phyloP scores from a whole-genome alignment of 2,329 filamentous ascomycete species.

The Ophioceras dolichostomum region DNA sequence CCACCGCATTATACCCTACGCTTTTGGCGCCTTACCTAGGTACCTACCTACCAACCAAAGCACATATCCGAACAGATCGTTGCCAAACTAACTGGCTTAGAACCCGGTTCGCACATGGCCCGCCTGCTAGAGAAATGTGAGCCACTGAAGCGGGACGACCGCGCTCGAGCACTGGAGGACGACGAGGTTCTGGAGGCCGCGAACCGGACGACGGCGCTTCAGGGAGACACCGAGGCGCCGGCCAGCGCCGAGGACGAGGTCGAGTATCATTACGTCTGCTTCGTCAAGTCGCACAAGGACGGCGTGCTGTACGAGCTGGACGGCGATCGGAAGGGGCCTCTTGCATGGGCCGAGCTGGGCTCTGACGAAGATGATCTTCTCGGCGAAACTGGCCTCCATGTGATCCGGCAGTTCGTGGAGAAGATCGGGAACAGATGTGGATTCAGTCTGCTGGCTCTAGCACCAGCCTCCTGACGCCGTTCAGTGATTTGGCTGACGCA shows the following conservation, averaged over 20 bases:
- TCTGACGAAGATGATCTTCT: slow-evolving; percentile 32
- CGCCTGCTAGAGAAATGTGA: slow-evolving; percentile 49
- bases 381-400: neutral
- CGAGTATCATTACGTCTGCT: slow-evolving; percentile 62
- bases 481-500: too few relatives aligned
- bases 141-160: slow-evolving; percentile 43
- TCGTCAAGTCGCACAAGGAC: slow-evolving; percentile 44
- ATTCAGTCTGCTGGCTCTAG: slow-evolving; percentile 1
- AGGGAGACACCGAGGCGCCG: slow-evolving; percentile 56
- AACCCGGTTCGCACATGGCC: too few relatives aligned
- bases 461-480: too few relatives aligned
- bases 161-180: slow-evolving; percentile 58
- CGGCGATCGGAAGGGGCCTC: slow-evolving; percentile 52
- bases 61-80: too few relatives aligned
- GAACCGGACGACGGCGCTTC: slow-evolving; percentile 55
- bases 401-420: neutral
- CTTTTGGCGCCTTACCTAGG: too few relatives aligned
- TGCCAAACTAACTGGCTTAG: too few relatives aligned
- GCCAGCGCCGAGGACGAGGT: slow-evolving; percentile 44
- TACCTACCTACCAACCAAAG: too few relatives aligned
- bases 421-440: neutral
- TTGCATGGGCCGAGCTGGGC: slow-evolving; percentile 24
- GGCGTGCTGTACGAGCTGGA: slow-evolving; percentile 54
- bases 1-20: too few relatives aligned
- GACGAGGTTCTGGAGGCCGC: slow-evolving; percentile 55